Percentiles rank a stretch among this genome's conserved stretches.
phyloP scores from a whole-genome alignment of 1,284 basidiomycete genomes.

The Cryptococcus sp. region DNA sequence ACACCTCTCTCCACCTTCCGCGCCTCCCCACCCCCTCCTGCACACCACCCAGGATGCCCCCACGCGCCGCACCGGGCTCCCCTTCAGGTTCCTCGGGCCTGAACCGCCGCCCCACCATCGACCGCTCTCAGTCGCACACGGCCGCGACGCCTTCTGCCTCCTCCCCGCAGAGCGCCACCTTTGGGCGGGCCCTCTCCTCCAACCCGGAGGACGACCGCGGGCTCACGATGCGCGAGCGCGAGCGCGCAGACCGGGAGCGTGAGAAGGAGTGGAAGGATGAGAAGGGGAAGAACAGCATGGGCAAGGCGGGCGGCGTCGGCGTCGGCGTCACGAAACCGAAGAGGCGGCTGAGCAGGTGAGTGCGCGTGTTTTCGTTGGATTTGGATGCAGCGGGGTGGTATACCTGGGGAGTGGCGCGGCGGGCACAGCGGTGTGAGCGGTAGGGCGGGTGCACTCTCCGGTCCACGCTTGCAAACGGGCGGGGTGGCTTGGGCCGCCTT shows the following conservation, averaged over 20 bases:
- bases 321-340: constrained; percentile 42
- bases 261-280: constrained; percentile 22
- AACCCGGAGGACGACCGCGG: constrained; percentile 26
- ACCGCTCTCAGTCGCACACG: constrained; percentile 13
- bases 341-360: constrained; percentile 45
- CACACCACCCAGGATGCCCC: too few species aligned
- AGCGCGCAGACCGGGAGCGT: constrained; percentile 11
- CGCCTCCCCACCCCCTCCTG: too few species aligned
- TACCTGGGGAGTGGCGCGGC: too few species aligned
- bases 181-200: constrained; percentile 10
- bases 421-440: too few species aligned
- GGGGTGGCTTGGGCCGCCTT: too few species aligned
- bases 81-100: neutral
- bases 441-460: too few species aligned
- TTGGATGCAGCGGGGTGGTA: neutral
- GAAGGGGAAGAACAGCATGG: constrained; percentile 19
- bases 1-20: too few species aligned
- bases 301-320: constrained; percentile 33
- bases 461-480: too few species aligned
- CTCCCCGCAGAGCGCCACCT: constrained; percentile 8
- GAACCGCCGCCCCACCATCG: constrained; percentile 12
- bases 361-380: constrained; percentile 2
- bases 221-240: constrained; percentile 30
- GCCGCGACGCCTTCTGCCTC: neutral
- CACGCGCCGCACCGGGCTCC: too few species aligned